A percentile compares a stretch with the other conserved stretches of the same genome.
Evolutionary conservation across 768 basidiomycete genomes (phyloP).

Genomic region (Mycena indigotica): DNA sequence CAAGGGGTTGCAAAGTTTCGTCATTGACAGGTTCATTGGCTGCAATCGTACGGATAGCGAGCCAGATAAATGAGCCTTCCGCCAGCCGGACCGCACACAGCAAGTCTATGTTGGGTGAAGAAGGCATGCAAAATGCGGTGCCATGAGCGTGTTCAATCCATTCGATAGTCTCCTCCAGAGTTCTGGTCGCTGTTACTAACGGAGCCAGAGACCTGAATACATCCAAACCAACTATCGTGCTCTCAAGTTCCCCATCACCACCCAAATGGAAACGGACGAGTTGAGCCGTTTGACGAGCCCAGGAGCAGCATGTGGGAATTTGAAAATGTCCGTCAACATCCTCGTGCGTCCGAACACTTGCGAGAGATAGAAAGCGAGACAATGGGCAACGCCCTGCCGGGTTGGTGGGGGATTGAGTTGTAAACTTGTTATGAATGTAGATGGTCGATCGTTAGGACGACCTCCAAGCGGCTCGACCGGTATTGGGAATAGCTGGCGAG

Average conservation of each 20-base stretch:
- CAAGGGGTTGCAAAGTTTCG: not conserved
- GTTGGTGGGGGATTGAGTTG: not conserved
- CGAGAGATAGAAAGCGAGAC: not conserved
- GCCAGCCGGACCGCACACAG: slow-evolving; percentile 4
- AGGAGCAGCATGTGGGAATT: slow-evolving; percentile 4
- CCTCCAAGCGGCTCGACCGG: not conserved
- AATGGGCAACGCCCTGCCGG: not conserved
- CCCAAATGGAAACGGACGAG: slow-evolving; percentile 3
- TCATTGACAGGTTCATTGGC: not conserved
- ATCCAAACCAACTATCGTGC: not conserved
- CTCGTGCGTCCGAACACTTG: not conserved
- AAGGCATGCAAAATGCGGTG: slow-evolving; percentile 4
- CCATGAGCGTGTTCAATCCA: slow-evolving; percentile 6
- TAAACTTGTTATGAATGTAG: not conserved
- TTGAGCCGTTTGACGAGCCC: slow-evolving; percentile 7
- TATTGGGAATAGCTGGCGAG: not conserved
- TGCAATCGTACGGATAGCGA: slow-evolving; percentile 1
- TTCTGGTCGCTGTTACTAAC: not conserved
- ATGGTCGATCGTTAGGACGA: not conserved
- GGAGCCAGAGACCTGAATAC: not conserved
- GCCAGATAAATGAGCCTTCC: slow-evolving; percentile 6
- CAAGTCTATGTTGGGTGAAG: slow-evolving; percentile 2
- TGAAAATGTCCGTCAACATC: not conserved
- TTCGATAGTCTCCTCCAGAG: not conserved
- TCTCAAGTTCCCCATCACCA: not conserved